A percentile compares a stretch with the other conserved stretches of the same genome.
These are phyloP conservation scores for Suhomyces maxii DNA, from an alignment of 1,139 yeast species.

Conservation along the genomic window DNA sequence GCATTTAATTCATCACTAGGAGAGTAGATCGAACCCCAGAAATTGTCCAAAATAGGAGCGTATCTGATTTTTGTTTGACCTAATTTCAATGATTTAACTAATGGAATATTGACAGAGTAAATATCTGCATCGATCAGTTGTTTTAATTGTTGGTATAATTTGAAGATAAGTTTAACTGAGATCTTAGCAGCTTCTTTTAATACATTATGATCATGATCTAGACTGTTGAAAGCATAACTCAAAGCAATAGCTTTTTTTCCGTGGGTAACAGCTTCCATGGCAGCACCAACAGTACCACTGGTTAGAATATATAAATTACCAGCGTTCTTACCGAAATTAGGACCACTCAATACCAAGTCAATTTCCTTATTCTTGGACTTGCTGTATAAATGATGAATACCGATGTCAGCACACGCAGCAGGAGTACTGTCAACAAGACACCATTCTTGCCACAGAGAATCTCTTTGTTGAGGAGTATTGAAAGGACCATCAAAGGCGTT, in stretches of 20 bases:
- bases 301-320: slow-evolving; percentile 87
- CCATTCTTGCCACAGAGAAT: slow-evolving; percentile 67
- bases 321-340: slow-evolving; percentile 92
- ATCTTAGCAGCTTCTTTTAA: slow-evolving; percentile 68
- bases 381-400: slow-evolving; percentile 67
- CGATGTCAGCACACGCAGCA: slow-evolving; percentile 92
- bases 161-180: slow-evolving; percentile 60
- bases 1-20: slow-evolving; percentile 21
- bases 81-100: slow-evolving; percentile 50
- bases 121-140: slow-evolving; percentile 54
- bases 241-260: slow-evolving; percentile 76
- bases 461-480: slow-evolving; percentile 39
- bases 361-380: slow-evolving; percentile 53
- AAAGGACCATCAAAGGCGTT: slow-evolving; percentile 73
- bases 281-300: slow-evolving; percentile 97
- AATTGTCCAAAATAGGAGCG: slow-evolving; percentile 76
- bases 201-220: slow-evolving; percentile 52
- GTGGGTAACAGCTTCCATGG: slow-evolving; percentile 88
- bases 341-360: slow-evolving; percentile 90
- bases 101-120: slow-evolving; percentile 83
- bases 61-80: slow-evolving; percentile 60
- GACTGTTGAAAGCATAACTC: slow-evolving; percentile 71
- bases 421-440: slow-evolving; percentile 87
- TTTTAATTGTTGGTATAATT: slow-evolving; percentile 61
- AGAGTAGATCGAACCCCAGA: slow-evolving; percentile 66